Conservation (phyloP, 768 basidiomycete species). For the Boletus fagicola region DNA sequence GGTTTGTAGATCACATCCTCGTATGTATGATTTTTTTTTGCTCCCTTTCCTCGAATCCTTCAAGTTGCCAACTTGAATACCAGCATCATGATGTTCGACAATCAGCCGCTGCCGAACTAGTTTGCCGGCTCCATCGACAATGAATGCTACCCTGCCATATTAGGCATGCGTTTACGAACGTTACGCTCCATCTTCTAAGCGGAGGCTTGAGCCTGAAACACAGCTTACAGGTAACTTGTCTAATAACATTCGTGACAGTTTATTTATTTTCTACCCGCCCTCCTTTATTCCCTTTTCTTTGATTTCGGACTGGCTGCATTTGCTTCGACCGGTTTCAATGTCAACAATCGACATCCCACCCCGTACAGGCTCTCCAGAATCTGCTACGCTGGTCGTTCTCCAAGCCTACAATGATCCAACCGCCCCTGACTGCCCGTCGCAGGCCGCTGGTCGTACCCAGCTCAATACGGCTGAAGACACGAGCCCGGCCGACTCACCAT, state of each 20-base stretch:
- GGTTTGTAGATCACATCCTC: neutral
- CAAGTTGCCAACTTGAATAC: too few relatives aligned
- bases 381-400: slow-evolving; percentile 30
- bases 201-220: slow-evolving; percentile 1
- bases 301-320: slow-evolving; percentile 4
- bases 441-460: neutral
- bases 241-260: slow-evolving; percentile 1
- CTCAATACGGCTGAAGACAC: slow-evolving; percentile 2
- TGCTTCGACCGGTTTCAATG: slow-evolving; percentile 12
- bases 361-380: slow-evolving; percentile 25
- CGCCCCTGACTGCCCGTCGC: neutral
- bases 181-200: slow-evolving; percentile 20
- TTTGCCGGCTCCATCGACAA: neutral
- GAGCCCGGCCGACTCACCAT: slow-evolving; percentile 14
- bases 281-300: slow-evolving; percentile 3
- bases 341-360: slow-evolving; percentile 4
- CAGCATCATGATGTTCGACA: neutral
- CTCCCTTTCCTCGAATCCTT: neutral
- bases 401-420: slow-evolving; percentile 23
- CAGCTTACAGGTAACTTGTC: neutral
- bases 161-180: slow-evolving; percentile 35
- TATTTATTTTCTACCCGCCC: slow-evolving; percentile 21
- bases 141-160: slow-evolving; percentile 15
- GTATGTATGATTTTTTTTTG: neutral
- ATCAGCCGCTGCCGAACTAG: neutral